Evolutionary conservation across 805 yeast genomes (phyloP).

Genomic region (Ogataea pilisensis): DNA sequence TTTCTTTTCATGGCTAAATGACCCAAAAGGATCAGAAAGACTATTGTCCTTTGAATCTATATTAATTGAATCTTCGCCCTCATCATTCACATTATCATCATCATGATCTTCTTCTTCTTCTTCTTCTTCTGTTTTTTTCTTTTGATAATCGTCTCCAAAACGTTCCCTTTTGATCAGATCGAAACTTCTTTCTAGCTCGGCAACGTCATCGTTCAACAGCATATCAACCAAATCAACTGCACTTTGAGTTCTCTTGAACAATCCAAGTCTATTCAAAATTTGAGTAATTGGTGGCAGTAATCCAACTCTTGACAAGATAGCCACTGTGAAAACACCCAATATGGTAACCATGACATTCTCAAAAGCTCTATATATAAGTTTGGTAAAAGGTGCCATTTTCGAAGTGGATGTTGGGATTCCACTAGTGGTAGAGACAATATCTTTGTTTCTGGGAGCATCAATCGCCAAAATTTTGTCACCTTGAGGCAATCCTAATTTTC

Average conservation of each 20-base stretch:
- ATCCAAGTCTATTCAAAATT: conserved; percentile 28
- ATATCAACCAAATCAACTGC: conserved; percentile 33
- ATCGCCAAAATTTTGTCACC: conserved; percentile 10
- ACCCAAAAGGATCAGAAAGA: no score
- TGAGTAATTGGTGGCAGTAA: conserved; percentile 32
- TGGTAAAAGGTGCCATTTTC: conserved; percentile 19
- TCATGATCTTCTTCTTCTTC: no score
- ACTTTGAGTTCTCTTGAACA: conserved; percentile 30
- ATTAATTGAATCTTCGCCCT: conserved; percentile 8
- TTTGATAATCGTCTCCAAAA: no score
- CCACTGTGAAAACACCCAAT: conserved; percentile 33
- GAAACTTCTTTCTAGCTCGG: conserved; percentile 24
- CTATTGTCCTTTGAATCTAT: no score
- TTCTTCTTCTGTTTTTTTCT: no score
- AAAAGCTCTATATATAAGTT: conserved; percentile 27
- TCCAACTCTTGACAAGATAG: conserved; percentile 36
- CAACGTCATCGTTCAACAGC: conserved; percentile 25
- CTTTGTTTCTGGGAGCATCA: conserved; percentile 16
- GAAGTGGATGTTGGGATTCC: conserved; percentile 15
- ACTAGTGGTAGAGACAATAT: not conserved
- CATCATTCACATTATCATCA: conserved; percentile 6
- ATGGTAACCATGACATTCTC: conserved; percentile 50
- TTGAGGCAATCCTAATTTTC: conserved; percentile 12
- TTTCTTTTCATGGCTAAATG: no score
- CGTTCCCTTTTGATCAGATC: conserved; percentile 22